phyloP scores from a whole-genome alignment of 2,329 filamentous ascomycete species.

The Alternaria triticina region DNA sequence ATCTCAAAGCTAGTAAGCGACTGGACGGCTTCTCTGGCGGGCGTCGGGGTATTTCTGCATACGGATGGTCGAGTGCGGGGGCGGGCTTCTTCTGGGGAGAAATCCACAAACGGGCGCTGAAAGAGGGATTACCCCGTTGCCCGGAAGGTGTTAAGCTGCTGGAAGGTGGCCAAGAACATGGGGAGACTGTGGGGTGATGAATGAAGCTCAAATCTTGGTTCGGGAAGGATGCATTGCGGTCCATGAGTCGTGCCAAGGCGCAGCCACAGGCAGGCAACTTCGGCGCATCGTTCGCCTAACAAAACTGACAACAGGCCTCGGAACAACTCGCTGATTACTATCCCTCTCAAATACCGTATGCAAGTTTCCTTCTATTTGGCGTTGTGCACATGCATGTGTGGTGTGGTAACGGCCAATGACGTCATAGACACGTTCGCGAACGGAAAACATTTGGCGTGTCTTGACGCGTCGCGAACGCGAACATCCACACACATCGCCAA shows the following conservation, averaged over 20 bases:
- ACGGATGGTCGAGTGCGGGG: slow-evolving; percentile 33
- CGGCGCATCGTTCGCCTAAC: background rate
- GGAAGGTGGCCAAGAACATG: background rate
- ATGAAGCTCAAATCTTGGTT: background rate
- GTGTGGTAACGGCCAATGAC: background rate
- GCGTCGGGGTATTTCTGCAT: slow-evolving; percentile 35
- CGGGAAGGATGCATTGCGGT: background rate
- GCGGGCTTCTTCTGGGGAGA: slow-evolving; percentile 9
- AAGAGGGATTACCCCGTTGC: slow-evolving; percentile 11
- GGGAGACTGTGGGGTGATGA: background rate
- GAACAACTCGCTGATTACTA: background rate
- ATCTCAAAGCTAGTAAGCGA: slow-evolving; percentile 21
- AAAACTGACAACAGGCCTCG: background rate
- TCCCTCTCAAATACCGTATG: background rate
- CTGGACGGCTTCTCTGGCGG: slow-evolving; percentile 17
- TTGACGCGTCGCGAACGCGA: background rate
- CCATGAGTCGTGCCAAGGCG: background rate
- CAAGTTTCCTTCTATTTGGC: too few relatives aligned
- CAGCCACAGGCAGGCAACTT: background rate
- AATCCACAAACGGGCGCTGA: slow-evolving; percentile 20
- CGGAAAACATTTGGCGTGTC: background rate
- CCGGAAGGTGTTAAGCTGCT: slow-evolving; percentile 1
- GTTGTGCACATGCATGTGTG: background rate
- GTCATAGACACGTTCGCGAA: background rate
- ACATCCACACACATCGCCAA: background rate